Percentiles rank a stretch among this genome's conserved stretches.
Evolutionary conservation across 805 yeast species (phyloP).

Genomic region (Kurtzmaniella cleridarum): DNA sequence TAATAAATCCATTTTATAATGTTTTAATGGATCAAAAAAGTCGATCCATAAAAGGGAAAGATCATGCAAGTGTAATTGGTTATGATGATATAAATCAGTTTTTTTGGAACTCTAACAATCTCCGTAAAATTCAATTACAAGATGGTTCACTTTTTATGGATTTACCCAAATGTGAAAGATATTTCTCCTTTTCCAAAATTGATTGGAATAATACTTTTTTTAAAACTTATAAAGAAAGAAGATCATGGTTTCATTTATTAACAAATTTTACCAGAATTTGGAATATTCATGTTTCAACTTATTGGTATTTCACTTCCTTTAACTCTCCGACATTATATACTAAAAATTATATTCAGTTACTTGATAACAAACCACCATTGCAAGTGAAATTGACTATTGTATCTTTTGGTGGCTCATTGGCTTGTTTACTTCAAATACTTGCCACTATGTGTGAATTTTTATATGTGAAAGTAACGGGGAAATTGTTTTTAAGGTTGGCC

Average conservation of each 20-base stretch:
- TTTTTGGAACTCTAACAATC: conserved; percentile 42
- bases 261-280: conserved; percentile 49
- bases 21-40: conserved; percentile 59
- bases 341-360: conserved; percentile 29
- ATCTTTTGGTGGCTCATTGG: conserved; percentile 42
- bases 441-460: conserved; percentile 20
- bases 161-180: conserved; percentile 26
- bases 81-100: conserved; percentile 51
- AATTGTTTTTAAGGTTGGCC: conserved; percentile 11
- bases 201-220: conserved; percentile 38
- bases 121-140: conserved; percentile 24
- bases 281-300: conserved; percentile 46
- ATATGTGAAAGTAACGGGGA: background rate
- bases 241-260: conserved; percentile 47
- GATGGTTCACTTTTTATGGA: conserved; percentile 28
- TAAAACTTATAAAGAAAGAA: conserved; percentile 43
- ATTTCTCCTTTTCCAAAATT: conserved; percentile 22
- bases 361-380: conserved; percentile 40
- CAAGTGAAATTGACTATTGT: conserved; percentile 41
- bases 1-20: conserved; percentile 46
- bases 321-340: conserved; percentile 49
- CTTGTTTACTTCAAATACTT: conserved; percentile 23
- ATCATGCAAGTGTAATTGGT: conserved; percentile 58
- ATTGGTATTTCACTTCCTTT: conserved; percentile 49
- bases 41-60: conserved; percentile 55